Base-by-base conservation (phyloP, 805 yeast species). In the Hermanozyma aechmeae region DNA sequence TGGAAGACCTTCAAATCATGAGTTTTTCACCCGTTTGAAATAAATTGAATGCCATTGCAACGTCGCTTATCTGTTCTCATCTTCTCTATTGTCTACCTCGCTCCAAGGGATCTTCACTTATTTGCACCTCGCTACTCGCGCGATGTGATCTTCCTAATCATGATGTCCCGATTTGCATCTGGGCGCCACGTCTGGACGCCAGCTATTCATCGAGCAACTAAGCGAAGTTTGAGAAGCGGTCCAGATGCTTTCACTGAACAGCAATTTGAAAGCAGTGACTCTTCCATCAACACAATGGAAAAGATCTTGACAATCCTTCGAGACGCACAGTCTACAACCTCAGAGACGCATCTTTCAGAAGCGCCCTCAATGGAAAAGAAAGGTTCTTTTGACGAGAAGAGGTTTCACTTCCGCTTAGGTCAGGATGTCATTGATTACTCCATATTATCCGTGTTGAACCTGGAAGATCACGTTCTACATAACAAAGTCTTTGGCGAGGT, bases 241-340 rank as follows among this genome's bases (percentile, higher is more conserved):
- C 24, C 21, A 6, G 16, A 24, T 14, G 14, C 14, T 12, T 6
- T 6, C 13, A 13, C 25, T 6, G 25, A 23, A 12, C 13, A 9
- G 7, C 25, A 15, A 13, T 15, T 11, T 13, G 16, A n/a, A 24
- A n/a, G 13, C 21, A 4, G 13, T 39, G n/a, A 38, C 27, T 33
- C 40, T 4, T 35, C 42, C 7, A 31, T 39, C 31, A 26, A 31
- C 25, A 39, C 43, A 11, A 39, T 40, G 44, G 37, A 38, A 19
- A 30, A 26, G 23, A 36, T 40, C 24, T 23, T 40, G 17, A 28
- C 27, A 20, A 38, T 40, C 23, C 33, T 39, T 14, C 35, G 35
- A 16, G 27, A 30, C 16, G 42, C 43, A 2, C 37, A 38, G 23
- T 28, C 33, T 15, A 26, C 30, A 11, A 26, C 20, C 9, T 13